A percentile compares a stretch with the other conserved stretches of the same genome.
phyloP scores from a whole-genome alignment of 2,329 filamentous ascomycete genomes.

The Exophiala bonariae region DNA sequence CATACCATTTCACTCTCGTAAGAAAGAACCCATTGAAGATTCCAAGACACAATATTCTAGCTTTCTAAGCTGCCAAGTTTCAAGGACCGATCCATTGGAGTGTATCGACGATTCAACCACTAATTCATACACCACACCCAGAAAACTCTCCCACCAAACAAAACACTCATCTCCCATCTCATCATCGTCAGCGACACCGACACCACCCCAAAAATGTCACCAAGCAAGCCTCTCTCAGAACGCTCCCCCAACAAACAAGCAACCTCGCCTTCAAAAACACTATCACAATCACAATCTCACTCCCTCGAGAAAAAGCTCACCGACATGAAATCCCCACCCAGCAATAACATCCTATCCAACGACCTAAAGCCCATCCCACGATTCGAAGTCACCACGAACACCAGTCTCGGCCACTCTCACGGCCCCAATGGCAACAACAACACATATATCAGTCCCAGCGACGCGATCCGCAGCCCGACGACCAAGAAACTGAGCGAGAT shows the following conservation, averaged over 20 bases:
- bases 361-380: constrained; percentile 8
- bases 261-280: constrained; percentile 17
- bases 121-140: too few relatives aligned
- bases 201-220: too few relatives aligned
- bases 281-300: constrained; percentile 4
- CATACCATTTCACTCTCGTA: too few relatives aligned
- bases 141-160: too few relatives aligned
- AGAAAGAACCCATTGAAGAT: too few relatives aligned
- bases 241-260: constrained; percentile 20
- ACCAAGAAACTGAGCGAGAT: constrained; percentile 51
- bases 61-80: too few relatives aligned
- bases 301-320: constrained; percentile 8
- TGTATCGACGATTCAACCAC: too few relatives aligned
- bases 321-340: constrained; percentile 1
- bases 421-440: background rate
- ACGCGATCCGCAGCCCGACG: constrained; percentile 51
- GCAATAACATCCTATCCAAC: background rate
- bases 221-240: constrained; percentile 18
- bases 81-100: too few relatives aligned
- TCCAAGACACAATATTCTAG: too few relatives aligned
- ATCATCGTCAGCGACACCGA: too few relatives aligned
- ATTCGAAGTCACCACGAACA: constrained; percentile 9
- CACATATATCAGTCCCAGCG: constrained; percentile 49
- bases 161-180: too few relatives aligned
- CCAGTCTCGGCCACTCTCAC: constrained; percentile 3